phyloP scores from a whole-genome alignment of 2,329 filamentous ascomycete genomes.

The Epichloe brachyelytri region DNA sequence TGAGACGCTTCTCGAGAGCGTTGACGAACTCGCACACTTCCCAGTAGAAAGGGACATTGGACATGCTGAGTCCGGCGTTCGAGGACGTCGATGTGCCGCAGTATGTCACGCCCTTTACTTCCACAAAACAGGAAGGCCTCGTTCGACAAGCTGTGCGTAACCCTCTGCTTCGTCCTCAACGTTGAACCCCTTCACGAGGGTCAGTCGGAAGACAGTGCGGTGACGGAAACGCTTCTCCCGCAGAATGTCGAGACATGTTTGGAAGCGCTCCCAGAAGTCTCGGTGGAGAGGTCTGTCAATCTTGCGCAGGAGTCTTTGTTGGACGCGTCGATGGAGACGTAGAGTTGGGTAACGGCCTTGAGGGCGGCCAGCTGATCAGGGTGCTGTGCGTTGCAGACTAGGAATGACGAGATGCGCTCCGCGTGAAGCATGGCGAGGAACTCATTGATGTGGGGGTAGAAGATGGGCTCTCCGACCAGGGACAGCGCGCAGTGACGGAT shows the following conservation, averaged over 20 bases:
- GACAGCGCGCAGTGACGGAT: slow-evolving; percentile 89
- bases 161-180: slow-evolving; percentile 85
- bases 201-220: slow-evolving; percentile 87
- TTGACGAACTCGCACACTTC: slow-evolving; percentile 76
- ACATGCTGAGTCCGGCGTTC: slow-evolving; percentile 83
- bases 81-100: slow-evolving; percentile 82
- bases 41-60: slow-evolving; percentile 91
- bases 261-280: slow-evolving; percentile 96
- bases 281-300: slow-evolving; percentile 89
- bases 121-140: slow-evolving; percentile 78
- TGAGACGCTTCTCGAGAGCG: slow-evolving; percentile 57
- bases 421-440: slow-evolving; percentile 72
- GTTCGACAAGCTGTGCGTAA: slow-evolving; percentile 79
- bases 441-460: slow-evolving; percentile 95
- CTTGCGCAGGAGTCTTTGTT: slow-evolving; percentile 77
- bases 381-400: slow-evolving; percentile 96
- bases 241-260: slow-evolving; percentile 79
- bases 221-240: slow-evolving; percentile 72
- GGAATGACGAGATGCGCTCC: slow-evolving; percentile 82
- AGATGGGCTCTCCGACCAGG: slow-evolving; percentile 94
- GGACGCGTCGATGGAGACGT: slow-evolving; percentile 90
- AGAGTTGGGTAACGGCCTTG: slow-evolving; percentile 82
- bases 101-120: slow-evolving; percentile 94
- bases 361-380: slow-evolving; percentile 77
- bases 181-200: slow-evolving; percentile 96